Evolutionary conservation across 2,329 filamentous ascomycete genomes (phyloP), one percentile per base, ranked within the genome.

Genomic region (Coleophoma eucalyptorum): DNA sequence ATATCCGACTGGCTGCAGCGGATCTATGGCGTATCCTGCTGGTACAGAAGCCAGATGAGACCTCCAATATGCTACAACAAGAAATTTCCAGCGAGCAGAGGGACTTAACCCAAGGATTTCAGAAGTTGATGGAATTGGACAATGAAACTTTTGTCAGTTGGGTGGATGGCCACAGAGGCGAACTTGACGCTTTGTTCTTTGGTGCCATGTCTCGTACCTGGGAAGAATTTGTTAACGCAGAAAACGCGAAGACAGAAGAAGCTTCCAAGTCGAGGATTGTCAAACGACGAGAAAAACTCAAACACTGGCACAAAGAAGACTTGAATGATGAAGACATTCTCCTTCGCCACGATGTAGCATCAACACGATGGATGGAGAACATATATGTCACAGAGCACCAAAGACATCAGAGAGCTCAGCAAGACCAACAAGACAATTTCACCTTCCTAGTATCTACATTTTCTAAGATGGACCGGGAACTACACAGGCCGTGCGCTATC

Each of bases 371-470:
- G 94, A 88, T 93, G 74, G 90, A 92, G 60, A 97, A 96, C 61
- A 96, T 99, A 38, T 94, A 93, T 67, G 85, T 87, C 45, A 90
- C 93, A 0, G 94, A 99, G 66, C 87, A 94, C 58, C 81, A 93
- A 64, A 97, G 96, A 66, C 87, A 96, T 57, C 93, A 97, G 66
- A 80, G 94, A 55, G 79, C 89, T 15, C 72, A 91, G 49, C 94
- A 99, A 68, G 95, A 99, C 62, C 90, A 96, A 62, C 91, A 97
- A 60, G 94, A 99, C 64, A 93, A 92, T 62, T 79, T 89, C 51
- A 78, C 80, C 1, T 97, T 90, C 64, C 80, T 95, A 54, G 81
- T 83, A 40, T 83, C 88, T 0, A 80, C 86, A 0, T 91, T 94
- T 65, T 79, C 81, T 5, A 90, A 86, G 63, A 86, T 97, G 71